phyloP scores from a whole-genome alignment of 306 rosid genomes.

The Cucumis cinereus region DNA sequence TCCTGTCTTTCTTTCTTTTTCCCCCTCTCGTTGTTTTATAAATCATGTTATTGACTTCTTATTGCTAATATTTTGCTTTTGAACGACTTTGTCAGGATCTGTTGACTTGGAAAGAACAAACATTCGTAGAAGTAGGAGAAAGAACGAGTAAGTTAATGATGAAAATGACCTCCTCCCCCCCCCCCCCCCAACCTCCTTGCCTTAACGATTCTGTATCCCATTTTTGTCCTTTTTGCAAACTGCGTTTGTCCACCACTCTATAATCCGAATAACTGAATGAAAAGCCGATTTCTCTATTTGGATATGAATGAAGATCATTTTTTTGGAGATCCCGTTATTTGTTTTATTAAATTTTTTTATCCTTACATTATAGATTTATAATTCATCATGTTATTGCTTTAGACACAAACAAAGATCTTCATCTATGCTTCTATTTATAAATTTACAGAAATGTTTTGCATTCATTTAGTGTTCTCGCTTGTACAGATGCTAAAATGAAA shows the following conservation, averaged over 20 bases:
- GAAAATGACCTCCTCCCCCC: neutral
- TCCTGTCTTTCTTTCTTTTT: neutral
- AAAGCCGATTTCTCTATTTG: neutral
- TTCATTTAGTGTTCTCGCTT: neutral
- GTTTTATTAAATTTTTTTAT: neutral
- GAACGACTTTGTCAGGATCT: constrained; percentile 32
- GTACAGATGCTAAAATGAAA: neutral
- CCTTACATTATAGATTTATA: too few relatives aligned
- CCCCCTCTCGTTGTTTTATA: neutral
- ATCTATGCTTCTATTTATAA: neutral
- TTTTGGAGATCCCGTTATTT: neutral
- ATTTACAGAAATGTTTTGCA: neutral
- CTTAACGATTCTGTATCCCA: neutral
- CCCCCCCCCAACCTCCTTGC: neutral
- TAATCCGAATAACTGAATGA: neutral
- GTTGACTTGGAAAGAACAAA: constrained; percentile 17
- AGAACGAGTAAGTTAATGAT: constrained; percentile 31
- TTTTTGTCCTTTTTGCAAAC: neutral
- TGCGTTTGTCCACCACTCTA: neutral
- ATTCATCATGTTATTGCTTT: neutral
- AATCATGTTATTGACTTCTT: neutral
- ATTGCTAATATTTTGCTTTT: constrained; percentile 15
- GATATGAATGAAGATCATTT: neutral
- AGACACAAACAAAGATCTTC: neutral
- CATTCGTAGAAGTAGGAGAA: constrained; percentile 25